Evolutionary conservation across 257 asterid species (phyloP), one percentile per base, ranked within the genome.

Genomic region (Cordia subcordata): DNA sequence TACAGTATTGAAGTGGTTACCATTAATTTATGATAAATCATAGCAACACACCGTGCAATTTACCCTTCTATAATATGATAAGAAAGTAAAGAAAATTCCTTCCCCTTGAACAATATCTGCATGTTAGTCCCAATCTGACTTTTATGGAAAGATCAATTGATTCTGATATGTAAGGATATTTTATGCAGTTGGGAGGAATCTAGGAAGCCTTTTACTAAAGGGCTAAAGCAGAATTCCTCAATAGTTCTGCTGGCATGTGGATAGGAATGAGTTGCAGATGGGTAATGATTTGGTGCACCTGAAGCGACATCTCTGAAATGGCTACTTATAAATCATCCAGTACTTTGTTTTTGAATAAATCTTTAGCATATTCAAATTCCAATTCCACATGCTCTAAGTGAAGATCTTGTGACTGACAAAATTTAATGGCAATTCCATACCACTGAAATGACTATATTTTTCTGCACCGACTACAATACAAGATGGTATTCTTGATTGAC

Each of bases 161-260:
- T 82, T 81, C 85, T 86, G 78, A 83, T 83, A 73, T 76, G 76
- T 63, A 54, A 64, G 79, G 77, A 72, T 82, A 76, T 76, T 80
- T 80, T 84, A 72, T 72, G 70, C 86, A 72, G 80, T 87, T 76
- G 73, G 78, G 83, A 65, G 80, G 90, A 84, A 84, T 84, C 78
- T 72, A 9, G 64, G 73, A 65, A 69, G 53, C 76, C 85, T 70
- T 83, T 82, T 67, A 49, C 58, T 50, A 79, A 79, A 79, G 84
- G 69, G 47, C 49, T 35, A 58, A 77, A 83, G 84, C 57, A 69
- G 69, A 75, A 81, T 79, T 73, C 82, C 75, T 60, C 70, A 10
- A 75, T 33, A 66, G 79, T 72, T 78, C 56, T 66, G 73, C 70
- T 81, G 85, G 79, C 82, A 73, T 67, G 79, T 81, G 86, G 86